Conservation (phyloP, 2,329 filamentous ascomycete species). For the Hymenoscyphus albidus region DNA sequence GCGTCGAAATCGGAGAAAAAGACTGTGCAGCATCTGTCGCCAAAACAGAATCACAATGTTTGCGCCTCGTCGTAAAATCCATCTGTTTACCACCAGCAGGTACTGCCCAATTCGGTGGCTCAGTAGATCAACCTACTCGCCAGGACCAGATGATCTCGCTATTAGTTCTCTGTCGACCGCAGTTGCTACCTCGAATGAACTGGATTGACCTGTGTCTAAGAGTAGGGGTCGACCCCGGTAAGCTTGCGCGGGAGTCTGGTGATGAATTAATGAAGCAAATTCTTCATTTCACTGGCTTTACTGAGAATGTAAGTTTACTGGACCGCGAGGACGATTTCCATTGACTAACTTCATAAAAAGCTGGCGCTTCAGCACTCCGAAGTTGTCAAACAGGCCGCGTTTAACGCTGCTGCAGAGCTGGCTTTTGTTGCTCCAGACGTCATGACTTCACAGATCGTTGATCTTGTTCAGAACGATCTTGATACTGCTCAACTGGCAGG, state of each 20-base stretch:
- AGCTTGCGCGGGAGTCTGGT: slow-evolving; percentile 63
- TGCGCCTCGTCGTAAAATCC: slow-evolving; percentile 58
- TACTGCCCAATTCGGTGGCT: slow-evolving; percentile 40
- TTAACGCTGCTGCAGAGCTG: slow-evolving; percentile 80
- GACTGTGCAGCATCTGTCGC: slow-evolving; percentile 66
- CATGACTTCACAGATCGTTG: slow-evolving; percentile 72
- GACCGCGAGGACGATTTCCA: neutral
- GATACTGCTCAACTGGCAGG: slow-evolving; percentile 63
- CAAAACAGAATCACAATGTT: slow-evolving; percentile 60
- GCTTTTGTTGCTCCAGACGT: slow-evolving; percentile 87
- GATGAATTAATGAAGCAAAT: slow-evolving; percentile 67
- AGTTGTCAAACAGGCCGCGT: slow-evolving; percentile 65
- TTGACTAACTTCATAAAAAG: slow-evolving; percentile 20
- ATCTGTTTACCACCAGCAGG: slow-evolving; percentile 60
- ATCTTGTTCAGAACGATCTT: slow-evolving; percentile 71
- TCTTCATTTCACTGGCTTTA: slow-evolving; percentile 43
- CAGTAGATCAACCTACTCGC: slow-evolving; percentile 47
- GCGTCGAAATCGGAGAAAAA: slow-evolving; percentile 67
- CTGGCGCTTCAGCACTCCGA: slow-evolving; percentile 35
- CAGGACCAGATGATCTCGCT: slow-evolving; percentile 71
- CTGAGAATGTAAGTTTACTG: slow-evolving; percentile 48
- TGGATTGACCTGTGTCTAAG: slow-evolving; percentile 90
- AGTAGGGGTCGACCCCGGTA: slow-evolving; percentile 77
- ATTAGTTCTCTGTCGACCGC: slow-evolving; percentile 71
- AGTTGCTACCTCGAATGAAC: slow-evolving; percentile 70